Evolutionary conservation across 73 alveolate species (phyloP), one percentile per base, ranked within the genome.

Genomic region (Paramecium sexaurelia): DNA sequence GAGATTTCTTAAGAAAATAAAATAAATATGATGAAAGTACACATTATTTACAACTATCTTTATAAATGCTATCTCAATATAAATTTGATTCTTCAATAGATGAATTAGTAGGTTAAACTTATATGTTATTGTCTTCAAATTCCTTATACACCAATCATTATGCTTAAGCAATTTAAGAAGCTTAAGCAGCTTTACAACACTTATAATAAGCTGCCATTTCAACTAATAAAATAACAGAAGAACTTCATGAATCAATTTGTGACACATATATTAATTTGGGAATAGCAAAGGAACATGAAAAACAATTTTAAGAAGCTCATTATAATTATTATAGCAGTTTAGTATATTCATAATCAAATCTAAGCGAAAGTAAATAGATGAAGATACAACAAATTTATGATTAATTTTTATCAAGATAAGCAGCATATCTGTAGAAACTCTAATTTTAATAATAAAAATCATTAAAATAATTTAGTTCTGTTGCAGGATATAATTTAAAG

Each of bases 391-490:
- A 37, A 45, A 78, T 78, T 29, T 78, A 78, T 78, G 90, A 78
- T 78, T 78, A 78, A 33, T 78, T 78, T 78, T 78, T 78, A 78
- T 78, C 90, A 7, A 78, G 90, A 78, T 45, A 78, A 43, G 90
- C 90, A 9, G 71, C 90, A 7, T 45, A 78, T 45, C 15, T 78
- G 10, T 43, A 78, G 45, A 78, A 78, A 43, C 55, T 78, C 6
- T 1, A 32, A 5, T 78, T 24, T 41, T 22, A 78, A 40, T 5
- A 39, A 22, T 22, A 78, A 11, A 78, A 78, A 26, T 24, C 90
- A 19, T 78, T 78, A 37, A 78, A 78, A 78, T n/a, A 40, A 78
- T 13, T 51, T 4, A 51, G 17, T 20, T 51, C 36, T 3, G 87
- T 78, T 19, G 11, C 90, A 40, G 73, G 75, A 29, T 71, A 13